These are phyloP conservation scores for Myxozyma vanderwaltii DNA, from an alignment of 805 yeast genomes.

Conservation along the genomic window DNA sequence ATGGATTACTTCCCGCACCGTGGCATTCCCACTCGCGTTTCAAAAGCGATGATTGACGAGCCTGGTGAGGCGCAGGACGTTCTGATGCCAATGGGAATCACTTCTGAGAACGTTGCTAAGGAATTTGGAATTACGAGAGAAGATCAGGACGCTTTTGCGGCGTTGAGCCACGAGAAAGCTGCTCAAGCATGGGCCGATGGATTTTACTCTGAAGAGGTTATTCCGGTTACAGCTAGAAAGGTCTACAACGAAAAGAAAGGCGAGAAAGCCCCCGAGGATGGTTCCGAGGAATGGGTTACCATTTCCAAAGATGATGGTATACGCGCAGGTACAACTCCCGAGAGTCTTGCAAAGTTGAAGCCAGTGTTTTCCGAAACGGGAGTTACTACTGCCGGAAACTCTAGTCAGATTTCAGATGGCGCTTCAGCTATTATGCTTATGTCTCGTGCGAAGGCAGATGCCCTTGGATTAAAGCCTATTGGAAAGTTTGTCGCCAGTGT, in stretches of 20 bases:
- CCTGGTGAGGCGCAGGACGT: constrained; percentile 59
- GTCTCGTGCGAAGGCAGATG: constrained; percentile 71
- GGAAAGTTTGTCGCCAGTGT: constrained; percentile 85
- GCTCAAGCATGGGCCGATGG: constrained; percentile 61
- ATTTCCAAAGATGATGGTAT: constrained; percentile 43
- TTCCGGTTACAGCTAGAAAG: constrained; percentile 53
- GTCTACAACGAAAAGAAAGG: constrained; percentile 14
- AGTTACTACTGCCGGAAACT: constrained; percentile 89
- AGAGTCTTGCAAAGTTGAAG: constrained; percentile 41
- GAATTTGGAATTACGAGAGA: constrained; percentile 59
- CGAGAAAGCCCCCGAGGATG: constrained; percentile 22
- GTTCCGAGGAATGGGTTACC: constrained; percentile 10
- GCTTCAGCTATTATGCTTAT: constrained; percentile 84
- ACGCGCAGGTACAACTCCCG: constrained; percentile 39
- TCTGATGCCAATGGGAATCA: constrained; percentile 84
- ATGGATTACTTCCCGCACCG: constrained; percentile 47
- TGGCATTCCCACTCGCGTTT: constrained; percentile 45
- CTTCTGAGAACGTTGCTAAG: constrained; percentile 77
- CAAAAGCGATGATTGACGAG: constrained; percentile 46
- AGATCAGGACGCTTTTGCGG: constrained; percentile 79
- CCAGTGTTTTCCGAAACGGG: constrained; percentile 64
- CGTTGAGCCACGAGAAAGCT: constrained; percentile 72
- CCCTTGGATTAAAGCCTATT: constrained; percentile 73
- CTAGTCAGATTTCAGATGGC: constrained; percentile 88
- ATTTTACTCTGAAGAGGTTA: constrained; percentile 70